phyloP scores from a whole-genome alignment of 2,329 filamentous ascomycete species.

The Corinectria fuckeliana region DNA sequence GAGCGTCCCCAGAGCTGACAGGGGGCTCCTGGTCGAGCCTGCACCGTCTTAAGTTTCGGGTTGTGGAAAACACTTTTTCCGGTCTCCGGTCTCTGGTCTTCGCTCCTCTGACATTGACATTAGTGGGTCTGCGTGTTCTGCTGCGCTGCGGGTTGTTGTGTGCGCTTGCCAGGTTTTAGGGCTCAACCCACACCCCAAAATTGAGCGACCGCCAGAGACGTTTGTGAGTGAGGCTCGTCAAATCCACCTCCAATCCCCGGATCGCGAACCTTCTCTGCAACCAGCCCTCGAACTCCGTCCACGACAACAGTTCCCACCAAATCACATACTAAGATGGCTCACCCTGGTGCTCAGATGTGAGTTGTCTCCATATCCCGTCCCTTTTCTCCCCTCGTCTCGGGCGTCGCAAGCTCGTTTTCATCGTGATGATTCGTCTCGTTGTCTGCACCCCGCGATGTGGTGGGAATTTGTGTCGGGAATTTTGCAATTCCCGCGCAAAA shows the following conservation, averaged over 20 bases:
- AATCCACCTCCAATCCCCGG: slow-evolving; percentile 38
- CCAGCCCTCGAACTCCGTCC: slow-evolving; percentile 45
- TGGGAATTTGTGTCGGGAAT: slow-evolving; percentile 4
- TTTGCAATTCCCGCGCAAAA: slow-evolving; percentile 9
- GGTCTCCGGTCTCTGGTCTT: slow-evolving; percentile 17
- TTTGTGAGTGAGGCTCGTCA: slow-evolving; percentile 37
- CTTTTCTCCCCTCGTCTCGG: slow-evolving; percentile 6
- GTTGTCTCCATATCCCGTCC: slow-evolving; percentile 34
- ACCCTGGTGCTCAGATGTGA: slow-evolving; percentile 69
- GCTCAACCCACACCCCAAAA: slow-evolving; percentile 46
- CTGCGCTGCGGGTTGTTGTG: slow-evolving; percentile 21
- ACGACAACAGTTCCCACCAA: slow-evolving; percentile 44
- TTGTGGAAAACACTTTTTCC: slow-evolving; percentile 26
- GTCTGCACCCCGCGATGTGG: slow-evolving; percentile 5
- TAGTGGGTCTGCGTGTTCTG: background rate
- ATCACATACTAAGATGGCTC: slow-evolving; percentile 61
- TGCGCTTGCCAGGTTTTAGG: slow-evolving; percentile 36
- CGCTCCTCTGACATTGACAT: too few species aligned
- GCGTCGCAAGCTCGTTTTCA: too few species aligned
- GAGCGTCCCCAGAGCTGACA: slow-evolving; percentile 16
- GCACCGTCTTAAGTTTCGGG: background rate
- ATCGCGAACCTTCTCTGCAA: slow-evolving; percentile 42
- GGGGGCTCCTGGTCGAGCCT: background rate
- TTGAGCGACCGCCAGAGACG: slow-evolving; percentile 26
- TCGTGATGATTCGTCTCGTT: too few species aligned